Conservation (phyloP, 148 eudicot species). For the Rhododendron kiyosumense region DNA sequence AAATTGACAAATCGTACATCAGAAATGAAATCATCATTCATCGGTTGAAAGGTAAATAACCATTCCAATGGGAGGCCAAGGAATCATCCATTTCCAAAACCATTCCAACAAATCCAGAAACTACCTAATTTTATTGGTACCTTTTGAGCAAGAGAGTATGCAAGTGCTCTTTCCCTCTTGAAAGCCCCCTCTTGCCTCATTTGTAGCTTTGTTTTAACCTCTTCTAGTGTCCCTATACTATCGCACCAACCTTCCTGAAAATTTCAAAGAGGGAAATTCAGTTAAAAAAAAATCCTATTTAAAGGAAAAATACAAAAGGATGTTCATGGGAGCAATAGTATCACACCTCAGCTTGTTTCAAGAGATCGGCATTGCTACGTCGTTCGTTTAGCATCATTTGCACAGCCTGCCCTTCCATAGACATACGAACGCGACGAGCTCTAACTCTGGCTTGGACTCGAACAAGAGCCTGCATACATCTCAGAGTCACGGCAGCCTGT, state of each 20-base stretch:
- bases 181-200: constrained; percentile 90
- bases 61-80: not conserved
- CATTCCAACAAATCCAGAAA: not conserved
- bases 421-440: constrained; percentile 91
- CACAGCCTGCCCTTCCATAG: constrained; percentile 89
- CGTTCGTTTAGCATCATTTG: constrained; percentile 65
- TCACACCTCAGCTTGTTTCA: constrained; percentile 84
- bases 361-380: constrained; percentile 48
- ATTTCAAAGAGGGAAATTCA: not conserved
- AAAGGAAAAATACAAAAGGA: not conserved
- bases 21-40: not conserved
- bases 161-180: constrained; percentile 93
- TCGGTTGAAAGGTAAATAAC: not conserved
- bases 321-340: too few relatives aligned
- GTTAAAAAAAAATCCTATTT: not conserved
- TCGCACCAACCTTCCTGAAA: constrained; percentile 97
- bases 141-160: constrained; percentile 84
- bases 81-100: not conserved
- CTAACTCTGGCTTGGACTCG: constrained; percentile 94
- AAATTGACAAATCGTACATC: not conserved
- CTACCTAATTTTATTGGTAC: constrained; percentile 19
- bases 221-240: constrained; percentile 73
- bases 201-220: constrained; percentile 77
- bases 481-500: constrained; percentile 91
- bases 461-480: constrained; percentile 99